Base-by-base conservation (phyloP, 2,329 filamentous ascomycete species). In the Colletotrichum sp. region DNA sequence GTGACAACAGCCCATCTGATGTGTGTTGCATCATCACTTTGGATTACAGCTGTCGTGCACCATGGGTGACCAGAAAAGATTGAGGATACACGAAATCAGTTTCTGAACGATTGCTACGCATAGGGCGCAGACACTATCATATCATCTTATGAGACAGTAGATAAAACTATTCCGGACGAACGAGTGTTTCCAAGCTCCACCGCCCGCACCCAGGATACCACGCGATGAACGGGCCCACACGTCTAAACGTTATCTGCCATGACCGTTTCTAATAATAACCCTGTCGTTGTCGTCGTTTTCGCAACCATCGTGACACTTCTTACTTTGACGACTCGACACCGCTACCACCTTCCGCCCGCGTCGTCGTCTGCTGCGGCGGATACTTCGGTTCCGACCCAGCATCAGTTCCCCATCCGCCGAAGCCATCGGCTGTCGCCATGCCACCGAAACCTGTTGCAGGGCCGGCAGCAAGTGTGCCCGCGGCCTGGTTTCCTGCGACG, bases 401-500 rank as follows among this genome's bases (percentile, higher is more conserved):
- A 33, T 76, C 74, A 1, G 75, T 76, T 0, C 83, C 83, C 83
- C 83, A 84, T 5, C 83, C 83, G 3, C 83, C 83, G 34, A 70
- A 74, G 2, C 83, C 83, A 1, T 75, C 80, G 0, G 77, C 81
- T 12, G 79, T 78, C 0, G 77, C 80, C 34, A 77, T 43, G 5
- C 82, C 81, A 2, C 74, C 81, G 3, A 85, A 71, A 2, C 84
- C 81, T 16, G 79, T 75, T 1, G 79, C 72, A 5, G 76, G 63
- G 4, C 85, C 85, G 31, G 78, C 66, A 21, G 77, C 70, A 7
- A 82, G 66, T 7, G 76, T 82, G 8, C 84, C 83, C 6, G 84
- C 83, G 24, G 82, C 77, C 69, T 84, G 83, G 69, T 86, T 85
- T 66, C 80, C 82, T 43, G 79, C 85, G 6, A 87, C 84, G 18